Base-by-base conservation (phyloP, 2,329 filamentous ascomycete genomes). In the Sporothrix euskadiensis region DNA sequence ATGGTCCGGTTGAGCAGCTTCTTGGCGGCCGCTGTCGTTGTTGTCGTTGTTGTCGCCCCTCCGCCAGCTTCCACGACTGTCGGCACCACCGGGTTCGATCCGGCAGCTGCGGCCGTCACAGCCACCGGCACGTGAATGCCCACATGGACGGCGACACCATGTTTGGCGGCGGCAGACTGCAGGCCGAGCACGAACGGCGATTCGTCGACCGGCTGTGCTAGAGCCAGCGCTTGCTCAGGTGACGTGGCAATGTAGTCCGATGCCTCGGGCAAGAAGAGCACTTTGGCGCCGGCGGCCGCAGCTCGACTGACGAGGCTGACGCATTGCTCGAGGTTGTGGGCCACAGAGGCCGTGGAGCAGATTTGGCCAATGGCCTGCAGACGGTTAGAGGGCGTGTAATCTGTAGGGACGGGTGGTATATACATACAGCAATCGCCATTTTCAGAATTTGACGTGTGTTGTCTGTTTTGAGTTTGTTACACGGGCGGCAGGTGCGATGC, bases 251-350 rank as follows among this genome's bases (percentile, higher is more conserved):
- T 94, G 84, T 97, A 98, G 83, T 97, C 94, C 73, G 89, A 89
- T 32, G 95, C 95, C 86, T 98, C 95, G 14, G 95, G 95, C 71
- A 98, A 90, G 83, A 98, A 98, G 69, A 98, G 88, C 22, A 92
- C 89, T 88, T 92, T 75, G 56, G 94, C 94, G 61, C 93, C 93
- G 73, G 90, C 90, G 39, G 86, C 84, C 10, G 91, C 90, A 49
- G 95, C 94, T 80, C 91, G 92, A 73, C 85, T 85, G 72, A 96
- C 86, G 63, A 97, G 85, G 56, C 82, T 84, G 75, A 90, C 88
- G 81, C 94, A 97, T 81, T 95, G 92, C 69, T 88, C 84, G 61
- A 98, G 88, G 81, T 98, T 98, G 78, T 92, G 88, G 76, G 88
- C 83, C 85, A 96, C 90, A 76, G 88, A 92, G 75, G 90, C 87